These are phyloP conservation scores for Endogone sp. DNA, from an alignment of 192 early-diverging fungal species.

Conservation along the genomic window DNA sequence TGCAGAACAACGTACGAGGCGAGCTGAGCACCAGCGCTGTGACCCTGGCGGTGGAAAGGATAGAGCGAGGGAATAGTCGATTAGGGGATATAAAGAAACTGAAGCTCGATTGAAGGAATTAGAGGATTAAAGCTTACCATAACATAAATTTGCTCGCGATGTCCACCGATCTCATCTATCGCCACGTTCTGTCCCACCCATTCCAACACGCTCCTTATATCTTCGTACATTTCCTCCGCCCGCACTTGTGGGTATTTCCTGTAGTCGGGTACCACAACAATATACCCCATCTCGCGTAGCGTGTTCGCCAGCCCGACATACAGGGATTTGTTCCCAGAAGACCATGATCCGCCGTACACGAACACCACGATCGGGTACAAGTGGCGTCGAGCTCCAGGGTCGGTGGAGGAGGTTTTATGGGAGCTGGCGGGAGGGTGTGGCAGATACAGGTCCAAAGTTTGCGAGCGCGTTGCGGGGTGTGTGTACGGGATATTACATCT, in stretches of 20 bases:
- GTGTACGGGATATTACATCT: constrained; percentile 27
- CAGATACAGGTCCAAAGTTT: constrained; percentile 23
- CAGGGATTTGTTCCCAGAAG: constrained; percentile 39
- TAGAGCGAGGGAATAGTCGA: not conserved
- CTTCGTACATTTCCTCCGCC: constrained; percentile 31
- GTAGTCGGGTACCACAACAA: constrained; percentile 51
- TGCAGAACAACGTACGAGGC: constrained; percentile 26
- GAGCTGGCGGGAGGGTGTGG: not conserved
- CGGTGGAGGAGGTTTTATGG: not conserved
- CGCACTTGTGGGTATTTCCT: constrained; percentile 49
- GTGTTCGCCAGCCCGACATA: constrained; percentile 45
- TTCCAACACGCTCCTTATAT: constrained; percentile 41
- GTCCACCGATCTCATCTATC: constrained; percentile 17
- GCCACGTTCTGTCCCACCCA: constrained; percentile 38
- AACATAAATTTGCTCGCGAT: constrained; percentile 28
- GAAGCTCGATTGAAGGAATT: not conserved
- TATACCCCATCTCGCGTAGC: constrained; percentile 47
- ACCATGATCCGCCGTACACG: constrained; percentile 54
- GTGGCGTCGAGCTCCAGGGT: not conserved
- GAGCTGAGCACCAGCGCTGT: constrained; percentile 40
- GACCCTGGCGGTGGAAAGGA: constrained; percentile 23
- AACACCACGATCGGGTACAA: constrained; percentile 45
- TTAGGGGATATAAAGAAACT: not conserved
- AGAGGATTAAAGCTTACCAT: constrained; percentile 34
- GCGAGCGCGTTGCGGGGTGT: not conserved